phyloP scores from a whole-genome alignment of 148 eudicot species.

The Camellia japonica region DNA sequence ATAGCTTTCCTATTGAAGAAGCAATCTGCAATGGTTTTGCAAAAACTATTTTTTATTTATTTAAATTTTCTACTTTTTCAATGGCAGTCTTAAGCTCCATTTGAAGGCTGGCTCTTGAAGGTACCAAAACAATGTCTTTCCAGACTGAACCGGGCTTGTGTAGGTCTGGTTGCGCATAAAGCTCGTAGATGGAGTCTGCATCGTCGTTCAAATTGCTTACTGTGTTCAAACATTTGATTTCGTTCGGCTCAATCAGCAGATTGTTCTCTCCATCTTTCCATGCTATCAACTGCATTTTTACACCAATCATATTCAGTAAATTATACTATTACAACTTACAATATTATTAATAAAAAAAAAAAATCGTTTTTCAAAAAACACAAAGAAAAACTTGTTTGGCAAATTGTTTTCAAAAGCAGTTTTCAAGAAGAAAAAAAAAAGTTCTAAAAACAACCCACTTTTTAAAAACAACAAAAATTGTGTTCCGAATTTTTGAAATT shows the following conservation, averaged over 20 bases:
- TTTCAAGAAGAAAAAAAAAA: no score
- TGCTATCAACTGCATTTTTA: conserved; percentile 65
- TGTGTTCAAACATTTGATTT: conserved; percentile 41
- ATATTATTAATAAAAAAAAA: neutral
- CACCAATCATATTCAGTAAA: neutral
- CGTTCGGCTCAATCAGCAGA: conserved; percentile 63
- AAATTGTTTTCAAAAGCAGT: no score
- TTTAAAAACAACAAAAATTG: no score
- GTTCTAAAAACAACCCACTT: no score
- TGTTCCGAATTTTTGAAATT: no score
- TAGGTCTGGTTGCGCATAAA: conserved; percentile 31
- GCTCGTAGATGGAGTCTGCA: conserved; percentile 77
- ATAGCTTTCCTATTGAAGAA: no score
- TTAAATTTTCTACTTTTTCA: conserved; percentile 30
- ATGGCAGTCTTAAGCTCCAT: conserved; percentile 47
- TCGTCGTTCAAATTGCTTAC: conserved; percentile 60
- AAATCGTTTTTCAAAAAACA: neutral
- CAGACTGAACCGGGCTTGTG: conserved; percentile 51
- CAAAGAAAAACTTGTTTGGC: no score
- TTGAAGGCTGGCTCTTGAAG: conserved; percentile 49
- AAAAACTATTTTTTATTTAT: no score
- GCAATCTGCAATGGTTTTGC: no score
- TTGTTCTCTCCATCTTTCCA: conserved; percentile 77
- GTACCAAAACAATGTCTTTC: conserved; percentile 55
- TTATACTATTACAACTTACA: neutral